phyloP scores from a whole-genome alignment of 2,329 filamentous ascomycete genomes.

The Aspergillus latus region DNA sequence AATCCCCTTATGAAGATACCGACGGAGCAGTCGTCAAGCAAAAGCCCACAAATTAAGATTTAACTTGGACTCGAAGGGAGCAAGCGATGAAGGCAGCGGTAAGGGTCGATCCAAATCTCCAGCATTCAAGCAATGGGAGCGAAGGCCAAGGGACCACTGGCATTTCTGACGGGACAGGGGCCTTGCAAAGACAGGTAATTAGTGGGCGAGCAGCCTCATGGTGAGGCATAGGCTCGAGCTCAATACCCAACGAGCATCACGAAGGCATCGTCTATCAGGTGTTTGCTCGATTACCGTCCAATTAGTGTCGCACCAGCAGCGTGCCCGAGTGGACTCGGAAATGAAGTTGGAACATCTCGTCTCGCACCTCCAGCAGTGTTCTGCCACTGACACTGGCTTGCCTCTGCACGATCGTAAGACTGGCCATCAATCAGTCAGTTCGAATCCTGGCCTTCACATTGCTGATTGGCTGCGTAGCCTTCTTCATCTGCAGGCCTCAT shows the following conservation, averaged over 20 bases:
- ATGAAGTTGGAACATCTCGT: neutral
- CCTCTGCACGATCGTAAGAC: slow-evolving; percentile 5
- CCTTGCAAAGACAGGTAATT: slow-evolving; percentile 26
- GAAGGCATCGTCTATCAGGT: neutral
- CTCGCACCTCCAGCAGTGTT: neutral
- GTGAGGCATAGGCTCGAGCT: slow-evolving; percentile 22
- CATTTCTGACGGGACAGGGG: slow-evolving; percentile 27
- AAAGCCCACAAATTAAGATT: slow-evolving; percentile 12
- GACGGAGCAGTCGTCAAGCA: slow-evolving; percentile 1
- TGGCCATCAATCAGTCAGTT: neutral
- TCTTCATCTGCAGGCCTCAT: slow-evolving; percentile 29
- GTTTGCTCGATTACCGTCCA: slow-evolving; percentile 5
- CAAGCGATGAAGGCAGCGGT: slow-evolving; percentile 27
- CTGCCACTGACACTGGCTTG: slow-evolving; percentile 4
- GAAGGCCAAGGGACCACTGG: slow-evolving; percentile 29
- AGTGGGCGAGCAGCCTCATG: slow-evolving; percentile 26
- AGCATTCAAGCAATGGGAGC: slow-evolving; percentile 32
- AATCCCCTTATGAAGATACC: slow-evolving; percentile 9
- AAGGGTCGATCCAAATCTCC: slow-evolving; percentile 33
- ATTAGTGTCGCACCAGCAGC: slow-evolving; percentile 13
- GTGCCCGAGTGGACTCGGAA: neutral
- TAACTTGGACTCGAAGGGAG: slow-evolving; percentile 14
- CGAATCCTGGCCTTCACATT: neutral
- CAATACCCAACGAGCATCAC: slow-evolving; percentile 32
- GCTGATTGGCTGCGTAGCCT: slow-evolving; percentile 21